Evolutionary conservation across 108 stramenopile species (phyloP), one percentile per base, ranked within the genome.

Genomic region (Cyclostephanos invisitatus): DNA sequence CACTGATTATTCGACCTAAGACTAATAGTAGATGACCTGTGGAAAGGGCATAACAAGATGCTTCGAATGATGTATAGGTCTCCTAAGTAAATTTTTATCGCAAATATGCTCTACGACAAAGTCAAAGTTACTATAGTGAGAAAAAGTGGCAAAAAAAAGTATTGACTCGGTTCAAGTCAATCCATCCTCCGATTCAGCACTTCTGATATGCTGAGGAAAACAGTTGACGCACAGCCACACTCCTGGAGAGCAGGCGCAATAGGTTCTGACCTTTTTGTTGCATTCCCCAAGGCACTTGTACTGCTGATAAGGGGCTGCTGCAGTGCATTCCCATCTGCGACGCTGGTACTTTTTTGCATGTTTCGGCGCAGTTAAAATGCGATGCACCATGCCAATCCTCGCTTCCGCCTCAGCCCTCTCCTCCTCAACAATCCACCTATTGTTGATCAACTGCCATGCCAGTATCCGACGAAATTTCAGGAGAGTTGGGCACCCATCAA

Each of bases 231-330:
- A 53, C 22, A 53, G 7, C 51, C 51, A 53, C 7, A 1, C 10
- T 9, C 51, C 51, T 53, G 51, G 51, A 53, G 51, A 20, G 51
- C 51, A 53, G 6, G 51, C 51, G 18, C 51, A 53, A 25, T 24
- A 53, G 5, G 18, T 53, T 25, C 51, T 21, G 20, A 53, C 21
- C 51, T 53, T 53, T 53, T 21, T 53, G 1, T 20, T 20, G 24
- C 51, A 53, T 8, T 10, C 22, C 5, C 8, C 6, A 1, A 7
- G 6, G 51, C 51, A 53, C 51, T 1, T 53, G 51, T 53, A 53
- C 51, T 53, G 51, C 24, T 53, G 51, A 20, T 53, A 20, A 5
- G 8, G 6, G 24, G 18, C 51, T 25, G 20, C 24, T 20, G 51
- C 51, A 20, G 20, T 25, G 24, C 51, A 53, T 4, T 7, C 3